A percentile compares a stretch with the other conserved stretches of the same genome.
These are phyloP conservation scores for Stachybotrys chlorohalonatus DNA, from an alignment of 2,329 filamentous ascomycete genomes.

Conservation along the genomic window DNA sequence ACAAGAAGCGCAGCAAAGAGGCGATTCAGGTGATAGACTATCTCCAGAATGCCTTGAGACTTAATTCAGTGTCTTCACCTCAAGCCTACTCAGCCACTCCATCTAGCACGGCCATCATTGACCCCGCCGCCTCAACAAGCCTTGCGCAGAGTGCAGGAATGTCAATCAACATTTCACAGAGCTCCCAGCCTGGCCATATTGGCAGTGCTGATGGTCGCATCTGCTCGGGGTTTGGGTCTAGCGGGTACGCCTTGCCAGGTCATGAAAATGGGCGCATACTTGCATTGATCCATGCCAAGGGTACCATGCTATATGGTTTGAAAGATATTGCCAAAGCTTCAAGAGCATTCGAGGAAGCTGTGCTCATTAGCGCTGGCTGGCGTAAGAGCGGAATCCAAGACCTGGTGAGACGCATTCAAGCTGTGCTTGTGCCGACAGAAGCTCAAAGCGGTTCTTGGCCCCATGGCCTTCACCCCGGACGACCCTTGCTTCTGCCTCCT, in stretches of 20 bases:
- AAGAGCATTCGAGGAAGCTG: slow-evolving; percentile 87
- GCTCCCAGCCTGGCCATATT: background rate
- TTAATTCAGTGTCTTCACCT: slow-evolving; percentile 11
- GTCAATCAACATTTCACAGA: background rate
- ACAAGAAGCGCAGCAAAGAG: slow-evolving; percentile 72
- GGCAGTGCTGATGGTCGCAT: background rate
- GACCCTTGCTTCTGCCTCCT: slow-evolving; percentile 70
- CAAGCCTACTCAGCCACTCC: background rate
- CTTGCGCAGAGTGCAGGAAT: background rate
- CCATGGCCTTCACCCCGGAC: slow-evolving; percentile 4
- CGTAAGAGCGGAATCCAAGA: slow-evolving; percentile 61
- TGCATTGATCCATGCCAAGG: slow-evolving; percentile 91
- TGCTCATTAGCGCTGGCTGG: slow-evolving; percentile 76
- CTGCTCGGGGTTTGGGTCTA: slow-evolving; percentile 19
- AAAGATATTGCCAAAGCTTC: slow-evolving; percentile 77
- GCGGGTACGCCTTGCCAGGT: slow-evolving; percentile 73
- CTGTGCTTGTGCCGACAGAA: slow-evolving; percentile 45
- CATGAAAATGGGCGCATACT: slow-evolving; percentile 88
- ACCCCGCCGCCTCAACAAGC: background rate
- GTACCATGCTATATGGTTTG: slow-evolving; percentile 92
- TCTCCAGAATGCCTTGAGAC: slow-evolving; percentile 64
- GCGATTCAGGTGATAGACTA: slow-evolving; percentile 81
- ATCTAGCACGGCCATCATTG: background rate
- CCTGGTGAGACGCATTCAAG: slow-evolving; percentile 70
- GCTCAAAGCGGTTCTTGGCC: slow-evolving; percentile 4